Evolutionary conservation across 805 yeast species (phyloP).

Genomic region (Starmerella stigmatis): DNA sequence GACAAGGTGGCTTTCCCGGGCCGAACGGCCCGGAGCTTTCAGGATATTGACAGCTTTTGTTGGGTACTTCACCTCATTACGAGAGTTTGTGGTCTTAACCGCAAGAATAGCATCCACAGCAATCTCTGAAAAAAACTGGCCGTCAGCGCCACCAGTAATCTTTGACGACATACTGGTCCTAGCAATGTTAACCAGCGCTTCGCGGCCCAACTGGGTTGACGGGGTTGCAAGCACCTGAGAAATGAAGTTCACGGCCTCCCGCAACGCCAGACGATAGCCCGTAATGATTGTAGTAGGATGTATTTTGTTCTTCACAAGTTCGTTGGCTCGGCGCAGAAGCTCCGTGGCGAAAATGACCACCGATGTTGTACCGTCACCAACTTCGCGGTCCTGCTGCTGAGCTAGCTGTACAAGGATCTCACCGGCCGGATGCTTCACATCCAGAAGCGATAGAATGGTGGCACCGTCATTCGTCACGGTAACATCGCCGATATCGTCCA

Average conservation of each 20-base stretch:
- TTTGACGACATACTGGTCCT: constrained; percentile 95
- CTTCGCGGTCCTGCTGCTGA: constrained; percentile 97
- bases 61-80: constrained; percentile 71
- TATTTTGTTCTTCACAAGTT: constrained; percentile 80
- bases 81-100: constrained; percentile 77
- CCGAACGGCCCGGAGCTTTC: constrained; percentile 93
- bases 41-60: constrained; percentile 92
- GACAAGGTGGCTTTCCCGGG: constrained; percentile 74
- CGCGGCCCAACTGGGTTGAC: constrained; percentile 69
- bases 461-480: constrained; percentile 99
- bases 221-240: constrained; percentile 72
- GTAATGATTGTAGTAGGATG: constrained; percentile 98
- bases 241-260: constrained; percentile 81
- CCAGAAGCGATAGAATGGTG: constrained; percentile 77
- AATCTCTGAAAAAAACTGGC: constrained; percentile 77
- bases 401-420: constrained; percentile 94
- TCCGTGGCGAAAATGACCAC: constrained; percentile 95
- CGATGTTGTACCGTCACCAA: constrained; percentile 94
- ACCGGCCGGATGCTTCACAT: constrained; percentile 98
- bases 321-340: constrained; percentile 82
- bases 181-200: constrained; percentile 80
- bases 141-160: constrained; percentile 78
- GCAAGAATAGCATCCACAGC: constrained; percentile 94
- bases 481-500: constrained; percentile 97
- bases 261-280: constrained; percentile 86